These are phyloP conservation scores for Pseudogymnoascus sp. DNA, from an alignment of 2,329 filamentous ascomycete genomes.

Conservation along the genomic window DNA sequence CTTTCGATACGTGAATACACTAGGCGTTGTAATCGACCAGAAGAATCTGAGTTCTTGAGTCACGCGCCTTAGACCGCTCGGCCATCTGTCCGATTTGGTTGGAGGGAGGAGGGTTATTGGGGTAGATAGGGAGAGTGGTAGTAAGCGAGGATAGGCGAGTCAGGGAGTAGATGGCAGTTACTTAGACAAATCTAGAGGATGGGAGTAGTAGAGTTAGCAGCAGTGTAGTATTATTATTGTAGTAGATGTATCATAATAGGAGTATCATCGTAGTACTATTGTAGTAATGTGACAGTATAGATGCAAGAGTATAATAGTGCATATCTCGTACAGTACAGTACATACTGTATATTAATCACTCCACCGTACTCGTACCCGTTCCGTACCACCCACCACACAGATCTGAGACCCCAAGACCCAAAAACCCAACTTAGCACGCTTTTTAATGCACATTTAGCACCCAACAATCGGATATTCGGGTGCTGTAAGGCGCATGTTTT, in stretches of 20 bases:
- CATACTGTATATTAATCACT: neutral
- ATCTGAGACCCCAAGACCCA: too few species aligned
- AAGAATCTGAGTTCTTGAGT: constrained; percentile 9
- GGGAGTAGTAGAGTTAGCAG: too few species aligned
- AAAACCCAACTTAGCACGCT: too few species aligned
- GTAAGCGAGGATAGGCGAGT: neutral
- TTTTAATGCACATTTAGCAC: neutral
- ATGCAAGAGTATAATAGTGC: too few species aligned
- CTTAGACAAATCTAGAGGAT: too few species aligned
- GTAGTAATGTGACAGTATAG: too few species aligned
- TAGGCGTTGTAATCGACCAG: neutral
- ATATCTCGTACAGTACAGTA: too few species aligned
- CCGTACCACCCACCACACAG: too few species aligned
- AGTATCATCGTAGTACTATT: too few species aligned
- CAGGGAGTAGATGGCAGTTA: too few species aligned
- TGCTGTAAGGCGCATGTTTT: neutral
- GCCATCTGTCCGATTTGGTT: constrained; percentile 9
- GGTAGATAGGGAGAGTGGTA: neutral
- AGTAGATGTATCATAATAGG: too few species aligned
- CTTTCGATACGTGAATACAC: constrained; percentile 10
- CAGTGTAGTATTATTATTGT: too few species aligned
- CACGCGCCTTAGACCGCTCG: constrained; percentile 11
- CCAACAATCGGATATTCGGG: neutral
- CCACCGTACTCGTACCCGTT: neutral
- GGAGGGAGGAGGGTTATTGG: neutral